phyloP scores from a whole-genome alignment of 2,329 filamentous ascomycete genomes.

The Paecilomyces niveus region DNA sequence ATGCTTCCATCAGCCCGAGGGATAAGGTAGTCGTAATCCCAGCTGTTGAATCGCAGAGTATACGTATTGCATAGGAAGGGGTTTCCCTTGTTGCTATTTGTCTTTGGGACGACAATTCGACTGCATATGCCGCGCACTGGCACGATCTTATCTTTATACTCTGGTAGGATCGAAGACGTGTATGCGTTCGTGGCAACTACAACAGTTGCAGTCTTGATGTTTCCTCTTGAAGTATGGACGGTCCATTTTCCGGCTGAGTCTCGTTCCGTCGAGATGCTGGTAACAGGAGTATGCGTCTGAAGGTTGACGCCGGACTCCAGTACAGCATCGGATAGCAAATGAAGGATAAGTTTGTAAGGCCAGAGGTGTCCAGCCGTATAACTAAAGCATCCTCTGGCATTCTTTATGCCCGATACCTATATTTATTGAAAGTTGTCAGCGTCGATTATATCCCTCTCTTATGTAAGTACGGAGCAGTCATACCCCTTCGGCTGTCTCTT shows the following conservation, averaged over 20 bases:
- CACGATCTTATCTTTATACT: constrained; percentile 63
- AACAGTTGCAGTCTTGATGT: constrained; percentile 54
- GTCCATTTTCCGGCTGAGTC: constrained; percentile 43
- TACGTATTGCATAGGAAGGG: constrained; percentile 43
- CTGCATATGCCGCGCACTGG: constrained; percentile 58
- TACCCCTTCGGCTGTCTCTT: constrained; percentile 9
- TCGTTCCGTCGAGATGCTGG: constrained; percentile 16
- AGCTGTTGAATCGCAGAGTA: constrained; percentile 46
- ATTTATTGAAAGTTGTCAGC: background rate
- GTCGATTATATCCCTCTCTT: constrained; percentile 6
- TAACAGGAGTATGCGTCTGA: constrained; percentile 47
- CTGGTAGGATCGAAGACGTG: constrained; percentile 66
- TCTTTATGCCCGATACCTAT: constrained; percentile 29
- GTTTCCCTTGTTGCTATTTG: constrained; percentile 7
- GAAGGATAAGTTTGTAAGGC: constrained; percentile 76
- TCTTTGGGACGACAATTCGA: constrained; percentile 20
- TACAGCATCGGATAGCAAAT: constrained; percentile 58
- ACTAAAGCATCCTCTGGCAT: constrained; percentile 25
- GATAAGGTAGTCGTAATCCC: constrained; percentile 44
- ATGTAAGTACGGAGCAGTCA: constrained; percentile 14
- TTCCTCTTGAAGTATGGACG: constrained; percentile 63
- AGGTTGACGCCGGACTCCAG: constrained; percentile 40
- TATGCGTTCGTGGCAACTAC: constrained; percentile 80
- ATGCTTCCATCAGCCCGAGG: constrained; percentile 48
- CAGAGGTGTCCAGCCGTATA: constrained; percentile 28